Evolutionary conservation across 2,329 filamentous ascomycete species (phyloP), one percentile per base, ranked within the genome.

Genomic region (Cladophialophora exuberans): DNA sequence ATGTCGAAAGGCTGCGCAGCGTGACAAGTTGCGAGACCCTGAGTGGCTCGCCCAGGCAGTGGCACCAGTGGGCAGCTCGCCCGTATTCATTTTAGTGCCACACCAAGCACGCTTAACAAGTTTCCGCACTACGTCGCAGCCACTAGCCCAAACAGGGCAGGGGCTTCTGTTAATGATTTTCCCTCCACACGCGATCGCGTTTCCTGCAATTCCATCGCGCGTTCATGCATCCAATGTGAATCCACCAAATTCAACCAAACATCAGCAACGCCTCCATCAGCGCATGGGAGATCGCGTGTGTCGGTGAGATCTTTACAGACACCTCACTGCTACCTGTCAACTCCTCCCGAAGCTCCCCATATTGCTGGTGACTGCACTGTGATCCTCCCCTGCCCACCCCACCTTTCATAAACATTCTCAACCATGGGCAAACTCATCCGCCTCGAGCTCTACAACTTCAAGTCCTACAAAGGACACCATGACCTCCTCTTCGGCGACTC

Each of bases 401-500:
- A 30, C 54, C 43, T 59, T 72, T 76, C 86, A 97, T 99, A 94
- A 94, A 94, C 64, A 97, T 97, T 76, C 87, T 99, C 68, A 89
- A 96, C 68, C 87, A 97, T 99, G 94, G 93, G 93, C 64, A 97
- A 97, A 76, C 87, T 99, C 68, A 89, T 96, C 68, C 87, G 91
- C 60, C 85, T 99, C 48, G 93, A 97, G 80, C 81, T 99, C 60
- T 96, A 88, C 78, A 97, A 99, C 79, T 99, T 99, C 85, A 99
- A 99, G 78, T 97, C 94, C 66, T 99, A 99, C 79, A 96, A 96
- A 74, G 94, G 92, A 55, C 92, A 97, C 67, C 94, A 99, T 77
- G 87, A 84, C 57, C 84, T 99, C 39, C 84, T 97, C 49, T 97
- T 99, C 67, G 93, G 93, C 68, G 93, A 99, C 77, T 95, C 92